These are phyloP conservation scores for Colletotrichum agaves DNA, from an alignment of 2,329 filamentous ascomycete species.

Conservation along the genomic window DNA sequence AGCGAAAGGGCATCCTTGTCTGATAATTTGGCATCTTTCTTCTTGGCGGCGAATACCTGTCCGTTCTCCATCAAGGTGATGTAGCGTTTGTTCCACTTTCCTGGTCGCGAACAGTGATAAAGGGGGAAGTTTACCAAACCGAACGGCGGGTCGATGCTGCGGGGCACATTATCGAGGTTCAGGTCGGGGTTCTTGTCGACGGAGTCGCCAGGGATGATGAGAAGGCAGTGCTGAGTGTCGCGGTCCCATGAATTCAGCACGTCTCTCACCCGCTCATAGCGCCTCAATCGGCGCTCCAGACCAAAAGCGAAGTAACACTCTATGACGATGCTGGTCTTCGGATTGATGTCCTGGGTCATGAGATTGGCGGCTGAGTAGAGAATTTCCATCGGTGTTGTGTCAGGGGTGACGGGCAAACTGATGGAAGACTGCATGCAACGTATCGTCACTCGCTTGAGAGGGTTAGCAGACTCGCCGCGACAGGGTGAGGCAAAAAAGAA, in stretches of 20 bases:
- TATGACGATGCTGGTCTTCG: slow-evolving; percentile 74
- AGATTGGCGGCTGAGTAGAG: slow-evolving; percentile 73
- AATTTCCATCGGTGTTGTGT: slow-evolving; percentile 80
- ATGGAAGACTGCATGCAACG: slow-evolving; percentile 77
- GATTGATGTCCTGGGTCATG: slow-evolving; percentile 72
- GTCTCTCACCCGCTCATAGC: slow-evolving; percentile 87
- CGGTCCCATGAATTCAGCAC: slow-evolving; percentile 93
- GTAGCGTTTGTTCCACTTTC: slow-evolving; percentile 90
- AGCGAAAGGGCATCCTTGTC: slow-evolving; percentile 77
- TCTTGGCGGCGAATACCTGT: slow-evolving; percentile 79
- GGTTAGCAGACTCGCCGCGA: slow-evolving; percentile 41
- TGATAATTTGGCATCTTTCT: slow-evolving; percentile 64
- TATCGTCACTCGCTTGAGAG: slow-evolving; percentile 72
- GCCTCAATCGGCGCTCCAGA: slow-evolving; percentile 83
- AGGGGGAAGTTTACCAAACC: slow-evolving; percentile 74
- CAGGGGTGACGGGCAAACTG: slow-evolving; percentile 76
- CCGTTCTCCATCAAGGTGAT: slow-evolving; percentile 80
- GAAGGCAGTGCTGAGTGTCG: slow-evolving; percentile 79
- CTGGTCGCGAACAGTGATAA: slow-evolving; percentile 82
- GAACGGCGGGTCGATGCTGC: slow-evolving; percentile 65
- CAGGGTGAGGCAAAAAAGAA: not conserved
- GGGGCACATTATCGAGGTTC: slow-evolving; percentile 71
- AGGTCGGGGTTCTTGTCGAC: slow-evolving; percentile 69
- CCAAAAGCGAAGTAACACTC: slow-evolving; percentile 82
- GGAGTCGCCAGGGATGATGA: slow-evolving; percentile 70